Percentiles rank a stretch among this genome's conserved stretches.
Evolutionary conservation across 805 yeast genomes (phyloP).

Genomic region (Clavispora phyllophila): DNA sequence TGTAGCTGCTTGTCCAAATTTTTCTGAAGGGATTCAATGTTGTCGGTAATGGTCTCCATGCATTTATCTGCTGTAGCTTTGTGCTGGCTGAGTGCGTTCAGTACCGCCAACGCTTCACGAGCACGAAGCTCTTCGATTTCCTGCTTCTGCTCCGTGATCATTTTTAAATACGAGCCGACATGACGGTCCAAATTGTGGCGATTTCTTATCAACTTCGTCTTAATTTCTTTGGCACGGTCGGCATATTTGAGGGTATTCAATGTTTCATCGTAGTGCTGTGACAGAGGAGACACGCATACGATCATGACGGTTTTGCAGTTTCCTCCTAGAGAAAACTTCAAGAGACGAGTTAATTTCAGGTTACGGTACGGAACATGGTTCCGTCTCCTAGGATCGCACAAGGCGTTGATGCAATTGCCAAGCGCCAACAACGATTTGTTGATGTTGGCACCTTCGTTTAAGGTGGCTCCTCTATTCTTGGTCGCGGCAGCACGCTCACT

Average conservation of each 20-base stretch:
- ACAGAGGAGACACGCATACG: constrained; percentile 86
- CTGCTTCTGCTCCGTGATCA: constrained; percentile 75
- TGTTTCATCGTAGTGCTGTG: constrained; percentile 88
- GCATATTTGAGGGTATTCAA: constrained; percentile 88
- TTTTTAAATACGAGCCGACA: constrained; percentile 76
- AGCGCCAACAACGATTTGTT: constrained; percentile 82
- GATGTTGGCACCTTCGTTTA: constrained; percentile 90
- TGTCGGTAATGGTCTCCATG: constrained; percentile 34
- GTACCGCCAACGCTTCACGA: constrained; percentile 44
- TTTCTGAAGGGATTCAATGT: constrained; percentile 36
- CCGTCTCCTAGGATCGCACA: constrained; percentile 64
- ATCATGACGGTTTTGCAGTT: constrained; percentile 95
- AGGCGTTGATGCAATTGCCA: constrained; percentile 91
- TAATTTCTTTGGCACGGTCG: constrained; percentile 84
- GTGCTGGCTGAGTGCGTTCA: constrained; percentile 18
- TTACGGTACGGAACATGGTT: constrained; percentile 88
- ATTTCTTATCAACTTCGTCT: constrained; percentile 72
- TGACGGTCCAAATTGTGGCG: constrained; percentile 74
- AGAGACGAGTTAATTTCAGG: constrained; percentile 79
- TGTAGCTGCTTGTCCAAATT: constrained; percentile 41
- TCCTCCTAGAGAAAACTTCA: constrained; percentile 89
- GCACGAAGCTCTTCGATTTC: constrained; percentile 65
- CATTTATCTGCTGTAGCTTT: constrained; percentile 14
- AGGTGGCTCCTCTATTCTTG: constrained; percentile 71
- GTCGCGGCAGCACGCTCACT: constrained; percentile 93